A percentile compares a stretch with the other conserved stretches of the same genome.
Conservation (phyloP, 257 asterid species). For the Solanum pinnatisectum region DNA sequence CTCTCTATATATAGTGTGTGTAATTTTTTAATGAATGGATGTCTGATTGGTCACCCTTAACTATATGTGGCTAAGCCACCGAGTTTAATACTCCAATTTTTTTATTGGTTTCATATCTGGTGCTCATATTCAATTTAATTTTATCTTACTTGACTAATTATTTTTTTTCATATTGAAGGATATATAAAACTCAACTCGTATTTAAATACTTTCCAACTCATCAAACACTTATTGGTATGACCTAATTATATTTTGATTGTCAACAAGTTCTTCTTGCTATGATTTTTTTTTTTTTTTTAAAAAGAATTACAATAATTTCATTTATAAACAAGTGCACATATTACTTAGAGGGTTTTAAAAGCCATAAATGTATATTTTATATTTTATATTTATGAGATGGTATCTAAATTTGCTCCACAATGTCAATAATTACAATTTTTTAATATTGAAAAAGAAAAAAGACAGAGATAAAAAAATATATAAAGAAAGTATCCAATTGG, state of each 20-base stretch:
- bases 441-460: neutral
- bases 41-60: neutral
- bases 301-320: neutral
- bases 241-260: neutral
- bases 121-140: neutral
- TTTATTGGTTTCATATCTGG: fast-evolving
- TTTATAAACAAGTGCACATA: neutral
- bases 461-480: neutral
- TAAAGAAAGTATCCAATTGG: neutral
- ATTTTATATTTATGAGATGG: neutral
- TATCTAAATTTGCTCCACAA: neutral
- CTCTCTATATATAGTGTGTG: no score
- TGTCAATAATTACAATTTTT: neutral
- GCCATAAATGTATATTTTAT: neutral
- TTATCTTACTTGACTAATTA: neutral
- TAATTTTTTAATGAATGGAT: no score
- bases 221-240: neutral
- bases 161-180: neutral
- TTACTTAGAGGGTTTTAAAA: slow-evolving; percentile 4
- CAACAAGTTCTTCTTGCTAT: neutral
- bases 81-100: neutral
- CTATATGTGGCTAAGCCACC: no score
- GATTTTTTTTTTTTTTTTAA: neutral
- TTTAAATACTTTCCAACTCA: no score
- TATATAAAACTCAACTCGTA: neutral